Evolutionary conservation across 208 protist species (phyloP), one percentile per base, ranked within the genome.

Genomic region (Acanthamoeba pearcei): DNA sequence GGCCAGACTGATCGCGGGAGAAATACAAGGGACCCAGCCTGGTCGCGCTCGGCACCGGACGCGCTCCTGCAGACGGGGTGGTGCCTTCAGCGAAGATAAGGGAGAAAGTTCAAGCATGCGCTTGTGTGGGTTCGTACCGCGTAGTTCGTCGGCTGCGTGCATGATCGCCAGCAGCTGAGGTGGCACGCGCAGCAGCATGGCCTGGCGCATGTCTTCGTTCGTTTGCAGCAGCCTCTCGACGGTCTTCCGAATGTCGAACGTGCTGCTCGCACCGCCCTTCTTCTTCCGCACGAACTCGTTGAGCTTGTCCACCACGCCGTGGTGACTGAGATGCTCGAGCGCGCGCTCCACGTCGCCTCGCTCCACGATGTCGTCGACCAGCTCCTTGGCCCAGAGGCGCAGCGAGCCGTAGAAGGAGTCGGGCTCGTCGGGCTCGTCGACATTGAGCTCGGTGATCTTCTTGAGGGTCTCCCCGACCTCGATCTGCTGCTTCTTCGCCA

Each of bases 301-400:
- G 66, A 72, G 66, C 22, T n/a, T 72, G 66, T 27, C 66, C 10
- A 72, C 29, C n/a, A 72, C 29, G 66, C 66, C 66, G 3, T 4
- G 66, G 66, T 72, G 66, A n/a, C 66, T 72, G n/a, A 72, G 66
- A 22, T 72, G 66, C 29, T 38, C 66, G 66, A 72, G 66, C 66
- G 22, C 22, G 29, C 24, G 66, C 29, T 72, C 66, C 66, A 72
- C 66, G 66, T 72, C 66, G 29, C 66, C n/a, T 2, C 66, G 1
- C 66, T 72, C 66, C 66, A 72, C n/a, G 66, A 72, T 72, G 66
- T 72, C 66, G 22, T 72, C 66, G 24, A 72, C 66, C 66, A 72
- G 66, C 66, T 72, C 66, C 66, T 72, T 1, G 1, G 66, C 66
- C 66, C 66, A 72, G 5, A 32, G 3, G 24, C 22, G 1, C 66